Evolutionary conservation across 2,329 filamentous ascomycete species (phyloP).

Genomic region (Aspergillus pseudonomiae): DNA sequence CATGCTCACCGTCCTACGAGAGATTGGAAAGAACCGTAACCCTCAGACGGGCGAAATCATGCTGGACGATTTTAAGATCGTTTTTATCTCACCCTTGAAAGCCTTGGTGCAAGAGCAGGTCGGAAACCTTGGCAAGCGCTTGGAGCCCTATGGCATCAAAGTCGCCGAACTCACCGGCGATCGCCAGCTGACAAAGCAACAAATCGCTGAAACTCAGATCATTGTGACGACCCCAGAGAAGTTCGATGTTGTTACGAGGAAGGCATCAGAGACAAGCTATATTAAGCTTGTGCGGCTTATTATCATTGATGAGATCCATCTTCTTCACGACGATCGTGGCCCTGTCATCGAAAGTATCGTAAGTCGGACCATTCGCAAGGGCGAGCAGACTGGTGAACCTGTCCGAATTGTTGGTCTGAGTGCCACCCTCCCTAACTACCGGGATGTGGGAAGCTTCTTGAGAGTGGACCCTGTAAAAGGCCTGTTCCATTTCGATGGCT

Average conservation of each 20-base stretch:
- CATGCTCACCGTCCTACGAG: conserved; percentile 93
- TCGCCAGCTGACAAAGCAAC: conserved; percentile 95
- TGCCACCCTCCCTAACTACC: conserved; percentile 94
- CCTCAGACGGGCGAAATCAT: conserved; percentile 89
- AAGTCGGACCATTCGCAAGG: conserved; percentile 86
- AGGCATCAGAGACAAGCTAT: conserved; percentile 94
- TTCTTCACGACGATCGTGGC: conserved; percentile 95
- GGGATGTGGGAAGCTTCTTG: conserved; percentile 92
- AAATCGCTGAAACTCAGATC: conserved; percentile 96
- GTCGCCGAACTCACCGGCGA: conserved; percentile 97
- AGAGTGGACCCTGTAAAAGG: conserved; percentile 84
- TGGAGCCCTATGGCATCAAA: conserved; percentile 87
- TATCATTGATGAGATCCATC: conserved; percentile 97
- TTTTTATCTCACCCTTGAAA: conserved; percentile 95
- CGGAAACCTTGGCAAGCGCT: conserved; percentile 89
- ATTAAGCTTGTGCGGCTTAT: conserved; percentile 95
- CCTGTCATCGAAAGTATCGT: conserved; percentile 97
- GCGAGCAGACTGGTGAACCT: conserved; percentile 90
- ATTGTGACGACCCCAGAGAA: conserved; percentile 99
- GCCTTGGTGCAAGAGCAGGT: conserved; percentile 97
- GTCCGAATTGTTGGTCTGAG: conserved; percentile 91
- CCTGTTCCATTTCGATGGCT: conserved; percentile 94
- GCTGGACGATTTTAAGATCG: conserved; percentile 95
- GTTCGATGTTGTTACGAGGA: conserved; percentile 98
- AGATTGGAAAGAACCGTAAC: conserved; percentile 94